Evolutionary conservation across 352 stramenopile species (phyloP).

Genomic region (Peronosclerospora sorghi): DNA sequence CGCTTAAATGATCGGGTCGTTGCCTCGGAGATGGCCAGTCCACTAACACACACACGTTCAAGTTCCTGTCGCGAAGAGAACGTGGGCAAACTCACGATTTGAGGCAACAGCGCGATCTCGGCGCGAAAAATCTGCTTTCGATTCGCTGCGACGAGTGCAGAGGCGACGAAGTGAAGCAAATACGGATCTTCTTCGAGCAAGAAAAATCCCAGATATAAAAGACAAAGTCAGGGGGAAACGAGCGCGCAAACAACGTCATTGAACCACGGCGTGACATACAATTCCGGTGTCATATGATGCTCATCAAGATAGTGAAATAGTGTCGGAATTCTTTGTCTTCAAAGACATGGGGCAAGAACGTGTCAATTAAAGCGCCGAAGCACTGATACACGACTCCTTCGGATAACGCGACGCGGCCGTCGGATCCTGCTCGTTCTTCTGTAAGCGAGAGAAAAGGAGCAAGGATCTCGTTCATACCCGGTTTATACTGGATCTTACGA

Average conservation of each 20-base stretch:
- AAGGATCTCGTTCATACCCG: slow-evolving; percentile 92
- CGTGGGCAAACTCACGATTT: slow-evolving; percentile 67
- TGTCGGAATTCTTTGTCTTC: slow-evolving; percentile 82
- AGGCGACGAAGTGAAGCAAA: slow-evolving; percentile 83
- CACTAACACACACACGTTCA: slow-evolving; percentile 39
- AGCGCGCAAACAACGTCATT: slow-evolving; percentile 89
- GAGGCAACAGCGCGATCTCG: slow-evolving; percentile 68
- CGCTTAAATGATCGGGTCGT: slow-evolving; percentile 73
- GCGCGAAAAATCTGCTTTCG: slow-evolving; percentile 46
- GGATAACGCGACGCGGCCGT: slow-evolving; percentile 25
- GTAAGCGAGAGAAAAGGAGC: slow-evolving; percentile 84
- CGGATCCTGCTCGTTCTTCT: slow-evolving; percentile 10
- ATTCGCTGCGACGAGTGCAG: slow-evolving; percentile 61
- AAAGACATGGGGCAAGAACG: slow-evolving; percentile 84
- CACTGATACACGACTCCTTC: slow-evolving; percentile 76
- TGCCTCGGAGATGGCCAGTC: slow-evolving; percentile 41
- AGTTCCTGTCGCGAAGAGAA: slow-evolving; percentile 48
- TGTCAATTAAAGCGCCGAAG: slow-evolving; percentile 85
- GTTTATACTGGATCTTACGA: slow-evolving; percentile 85
- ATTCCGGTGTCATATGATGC: slow-evolving; percentile 86
- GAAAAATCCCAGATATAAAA: slow-evolving; percentile 89
- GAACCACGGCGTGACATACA: slow-evolving; percentile 91
- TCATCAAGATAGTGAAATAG: slow-evolving; percentile 84
- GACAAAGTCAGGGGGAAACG: slow-evolving; percentile 53
- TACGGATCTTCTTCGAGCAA: slow-evolving; percentile 83